Conservation (phyloP, 441 rosid genomes). For the Euphorbia schlechtendalii region DNA sequence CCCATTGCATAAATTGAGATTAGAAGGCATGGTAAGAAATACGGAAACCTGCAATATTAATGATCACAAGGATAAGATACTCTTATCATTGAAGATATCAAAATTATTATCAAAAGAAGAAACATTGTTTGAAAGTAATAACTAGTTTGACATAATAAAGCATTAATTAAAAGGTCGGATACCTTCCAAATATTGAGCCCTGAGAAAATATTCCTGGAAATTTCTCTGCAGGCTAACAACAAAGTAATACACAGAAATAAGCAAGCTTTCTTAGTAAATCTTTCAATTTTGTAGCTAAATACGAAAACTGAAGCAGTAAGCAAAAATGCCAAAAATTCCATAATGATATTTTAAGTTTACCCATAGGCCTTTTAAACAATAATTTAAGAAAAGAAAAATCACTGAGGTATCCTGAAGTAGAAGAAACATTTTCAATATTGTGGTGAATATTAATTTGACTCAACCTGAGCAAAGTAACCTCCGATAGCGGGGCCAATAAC, state of each 20-base stretch:
- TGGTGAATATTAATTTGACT: background rate
- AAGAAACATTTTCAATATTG: background rate
- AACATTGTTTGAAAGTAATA: background rate
- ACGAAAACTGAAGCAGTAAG: too few species aligned
- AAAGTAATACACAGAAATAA: conserved; percentile 1
- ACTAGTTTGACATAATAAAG: background rate
- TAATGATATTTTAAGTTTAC: too few species aligned
- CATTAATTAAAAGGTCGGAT: conserved; percentile 1
- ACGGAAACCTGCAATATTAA: conserved; percentile 53
- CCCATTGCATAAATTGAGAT: conserved; percentile 49
- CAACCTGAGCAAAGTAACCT: conserved; percentile 65
- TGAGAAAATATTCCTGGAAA: conserved; percentile 40
- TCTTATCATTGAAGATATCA: background rate
- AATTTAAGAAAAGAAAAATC: background rate
- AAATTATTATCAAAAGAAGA: background rate
- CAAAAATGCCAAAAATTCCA: too few species aligned
- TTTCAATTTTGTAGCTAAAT: background rate
- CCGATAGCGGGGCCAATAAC: conserved; percentile 69
- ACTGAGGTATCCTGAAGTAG: background rate
- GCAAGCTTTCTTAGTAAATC: background rate
- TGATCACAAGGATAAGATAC: background rate
- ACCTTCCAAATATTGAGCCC: conserved; percentile 59
- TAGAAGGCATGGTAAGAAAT: conserved; percentile 58
- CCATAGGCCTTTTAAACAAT: background rate
- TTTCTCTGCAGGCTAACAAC: conserved; percentile 54